Conservation (phyloP, 176 grass and related monocot genomes). For the Phoenix roebelenii region DNA sequence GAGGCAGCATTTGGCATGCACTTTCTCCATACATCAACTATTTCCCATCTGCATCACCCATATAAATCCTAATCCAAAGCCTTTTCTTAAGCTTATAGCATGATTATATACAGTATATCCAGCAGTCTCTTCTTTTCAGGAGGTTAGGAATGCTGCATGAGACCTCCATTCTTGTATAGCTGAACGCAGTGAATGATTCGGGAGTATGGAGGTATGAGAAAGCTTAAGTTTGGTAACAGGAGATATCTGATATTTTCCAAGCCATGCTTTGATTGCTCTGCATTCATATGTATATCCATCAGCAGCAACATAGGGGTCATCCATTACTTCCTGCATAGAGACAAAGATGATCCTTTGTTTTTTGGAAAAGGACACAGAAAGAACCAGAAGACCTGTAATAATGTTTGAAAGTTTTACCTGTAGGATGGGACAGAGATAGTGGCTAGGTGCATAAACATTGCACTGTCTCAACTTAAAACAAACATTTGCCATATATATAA, state of each 20-base stretch:
- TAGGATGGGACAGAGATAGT: constrained; percentile 72
- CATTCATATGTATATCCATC: constrained; percentile 88
- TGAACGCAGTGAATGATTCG: constrained; percentile 55
- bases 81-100: too few relatives aligned
- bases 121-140: constrained; percentile 6
- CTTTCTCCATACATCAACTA: too few relatives aligned
- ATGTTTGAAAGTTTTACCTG: constrained; percentile 37
- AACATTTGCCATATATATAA: constrained; percentile 40
- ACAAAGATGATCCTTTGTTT: background rate
- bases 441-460: constrained; percentile 32
- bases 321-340: constrained; percentile 64
- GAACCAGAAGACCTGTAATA: too few relatives aligned
- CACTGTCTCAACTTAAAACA: constrained; percentile 22
- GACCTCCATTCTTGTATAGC: constrained; percentile 84
- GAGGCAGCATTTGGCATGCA: too few relatives aligned
- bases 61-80: too few relatives aligned
- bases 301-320: constrained; percentile 65
- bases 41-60: too few relatives aligned
- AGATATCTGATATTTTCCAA: constrained; percentile 48
- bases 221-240: constrained; percentile 52
- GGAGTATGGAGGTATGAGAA: constrained; percentile 47
- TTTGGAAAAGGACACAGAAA: too few relatives aligned
- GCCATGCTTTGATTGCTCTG: constrained; percentile 72
- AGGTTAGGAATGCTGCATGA: constrained; percentile 12
- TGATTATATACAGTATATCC: too few relatives aligned